Conservation (phyloP, 1,284 basidiomycete species). For the Cutaneotrichosporon mucoides region DNA sequence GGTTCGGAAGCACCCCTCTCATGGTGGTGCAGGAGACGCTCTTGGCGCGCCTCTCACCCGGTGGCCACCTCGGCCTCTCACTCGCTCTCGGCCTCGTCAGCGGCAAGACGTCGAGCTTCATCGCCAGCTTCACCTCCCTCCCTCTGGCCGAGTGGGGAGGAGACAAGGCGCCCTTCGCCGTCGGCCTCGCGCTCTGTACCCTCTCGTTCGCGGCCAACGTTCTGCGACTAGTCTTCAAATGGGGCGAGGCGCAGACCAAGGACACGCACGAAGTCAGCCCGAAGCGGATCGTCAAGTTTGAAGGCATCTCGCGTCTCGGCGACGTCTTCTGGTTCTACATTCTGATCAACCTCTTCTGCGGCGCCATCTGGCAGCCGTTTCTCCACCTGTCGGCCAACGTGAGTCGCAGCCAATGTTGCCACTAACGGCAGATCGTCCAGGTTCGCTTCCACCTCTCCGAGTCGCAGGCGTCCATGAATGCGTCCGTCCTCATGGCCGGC, state of each 20-base stretch:
- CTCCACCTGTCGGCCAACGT: conserved; percentile 72
- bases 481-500: conserved; percentile 68
- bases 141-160: conserved; percentile 53
- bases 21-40: conserved; percentile 53
- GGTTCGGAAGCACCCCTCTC: conserved; percentile 70
- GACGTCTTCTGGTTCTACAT: conserved; percentile 75
- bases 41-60: conserved; percentile 66
- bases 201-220: conserved; percentile 66
- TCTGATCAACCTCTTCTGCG: conserved; percentile 61
- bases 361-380: conserved; percentile 73
- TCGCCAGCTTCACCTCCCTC: conserved; percentile 63
- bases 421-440: conserved; percentile 52
- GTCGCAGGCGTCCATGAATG: conserved; percentile 59
- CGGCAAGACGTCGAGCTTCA: conserved; percentile 69
- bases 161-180: conserved; percentile 66
- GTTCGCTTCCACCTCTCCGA: conserved; percentile 62
- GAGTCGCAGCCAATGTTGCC: not conserved
- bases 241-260: conserved; percentile 62
- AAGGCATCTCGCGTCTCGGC: conserved; percentile 54
- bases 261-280: conserved; percentile 48
- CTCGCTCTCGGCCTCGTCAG: conserved; percentile 72
- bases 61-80: conserved; percentile 69
- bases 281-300: conserved; percentile 23
- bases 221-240: conserved; percentile 62
- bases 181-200: conserved; percentile 60